Evolutionary conservation across 192 early-diverging fungal genomes (phyloP), one percentile per base, ranked within the genome.

Genomic region (Borealophlyctis nickersoniae): DNA sequence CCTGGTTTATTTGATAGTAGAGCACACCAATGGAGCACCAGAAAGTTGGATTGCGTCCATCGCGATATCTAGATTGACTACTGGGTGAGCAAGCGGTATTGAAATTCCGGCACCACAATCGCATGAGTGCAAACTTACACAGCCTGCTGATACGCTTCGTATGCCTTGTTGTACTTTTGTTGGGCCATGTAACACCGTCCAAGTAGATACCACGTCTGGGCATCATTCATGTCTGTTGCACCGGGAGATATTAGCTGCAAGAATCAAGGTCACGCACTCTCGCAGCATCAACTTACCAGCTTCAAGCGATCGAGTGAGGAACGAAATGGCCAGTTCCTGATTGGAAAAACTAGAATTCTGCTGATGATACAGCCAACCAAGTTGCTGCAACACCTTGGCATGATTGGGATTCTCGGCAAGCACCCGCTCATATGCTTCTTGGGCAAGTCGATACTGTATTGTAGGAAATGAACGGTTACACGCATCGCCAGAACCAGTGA

Each of bases 11-110:
- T 68, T 97, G 92, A 79, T 90, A 99, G 67, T 99, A 99, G 3
- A 99, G 74, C 0, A 98, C 93, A 52, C 97, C 97, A 66, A 99
- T 99, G 1, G 94, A 96, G 73, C 94, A 96, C 97, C 97, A 99
- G 70, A 97, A 97, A 7, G 88, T 92, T 7, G 95, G 94, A 63
- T 98, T 97, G 52, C 87, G 85, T 14, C 87, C 89, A 73, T 99
- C 95, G 34, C 89, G 86, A 69, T 92, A 87, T 9, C 67, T 72
- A 52, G 27, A 27, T 3, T 19, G 14, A n/a, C n/a, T 3, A 24
- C 34, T 3, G 45, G 26, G 33, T 36, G 16, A 68, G 27, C 32
- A 34, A 58, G 24, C 45, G 45, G 45, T 9, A 48, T 9, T 48
- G 45, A 48, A n/a, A n/a, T n/a, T n/a, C n/a, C n/a, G n/a, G n/a